A percentile compares a stretch with the other conserved stretches of the same genome.
These are phyloP conservation scores for Acrocalymma vagum DNA, from an alignment of 2,329 filamentous ascomycete genomes.

Conservation along the genomic window DNA sequence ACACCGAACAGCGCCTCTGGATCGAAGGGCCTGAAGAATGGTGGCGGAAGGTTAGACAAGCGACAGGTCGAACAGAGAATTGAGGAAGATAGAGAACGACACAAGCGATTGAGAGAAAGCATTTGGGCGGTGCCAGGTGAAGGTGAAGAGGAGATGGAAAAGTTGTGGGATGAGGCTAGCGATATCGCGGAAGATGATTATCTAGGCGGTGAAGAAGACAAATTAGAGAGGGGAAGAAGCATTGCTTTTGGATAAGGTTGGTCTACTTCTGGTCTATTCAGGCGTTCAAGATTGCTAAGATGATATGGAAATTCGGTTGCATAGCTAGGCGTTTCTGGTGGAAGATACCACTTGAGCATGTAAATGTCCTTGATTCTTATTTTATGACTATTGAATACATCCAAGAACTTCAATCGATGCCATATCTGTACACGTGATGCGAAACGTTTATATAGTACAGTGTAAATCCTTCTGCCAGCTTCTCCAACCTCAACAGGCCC, in stretches of 20 bases:
- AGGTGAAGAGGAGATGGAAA: slow-evolving; percentile 73
- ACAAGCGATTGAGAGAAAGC: slow-evolving; percentile 89
- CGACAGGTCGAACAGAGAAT: slow-evolving; percentile 94
- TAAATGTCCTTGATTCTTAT: slow-evolving; percentile 27
- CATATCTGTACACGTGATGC: slow-evolving; percentile 49
- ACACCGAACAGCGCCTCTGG: slow-evolving; percentile 14
- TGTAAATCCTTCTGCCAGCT: slow-evolving; percentile 15
- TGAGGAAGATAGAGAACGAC: slow-evolving; percentile 93
- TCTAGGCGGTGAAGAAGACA: slow-evolving; percentile 78
- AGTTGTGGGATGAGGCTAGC: slow-evolving; percentile 86
- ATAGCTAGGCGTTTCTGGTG: slow-evolving; percentile 37
- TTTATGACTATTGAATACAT: slow-evolving; percentile 37
- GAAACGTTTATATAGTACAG: slow-evolving; percentile 47
- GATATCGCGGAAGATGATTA: slow-evolving; percentile 90
- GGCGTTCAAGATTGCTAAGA: not conserved
- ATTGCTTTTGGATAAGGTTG: slow-evolving; percentile 47
- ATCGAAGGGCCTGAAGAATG: slow-evolving; percentile 39
- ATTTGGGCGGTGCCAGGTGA: slow-evolving; percentile 86
- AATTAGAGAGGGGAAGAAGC: slow-evolving; percentile 60
- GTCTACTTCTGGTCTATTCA: too few relatives aligned
- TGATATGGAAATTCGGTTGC: slow-evolving; percentile 11
- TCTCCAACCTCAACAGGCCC: not conserved
- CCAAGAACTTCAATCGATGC: slow-evolving; percentile 31
- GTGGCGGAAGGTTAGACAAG: slow-evolving; percentile 72
- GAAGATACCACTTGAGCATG: slow-evolving; percentile 38